Base-by-base conservation (phyloP, 768 basidiomycete species). In the Mrakia hoshinonis region DNA sequence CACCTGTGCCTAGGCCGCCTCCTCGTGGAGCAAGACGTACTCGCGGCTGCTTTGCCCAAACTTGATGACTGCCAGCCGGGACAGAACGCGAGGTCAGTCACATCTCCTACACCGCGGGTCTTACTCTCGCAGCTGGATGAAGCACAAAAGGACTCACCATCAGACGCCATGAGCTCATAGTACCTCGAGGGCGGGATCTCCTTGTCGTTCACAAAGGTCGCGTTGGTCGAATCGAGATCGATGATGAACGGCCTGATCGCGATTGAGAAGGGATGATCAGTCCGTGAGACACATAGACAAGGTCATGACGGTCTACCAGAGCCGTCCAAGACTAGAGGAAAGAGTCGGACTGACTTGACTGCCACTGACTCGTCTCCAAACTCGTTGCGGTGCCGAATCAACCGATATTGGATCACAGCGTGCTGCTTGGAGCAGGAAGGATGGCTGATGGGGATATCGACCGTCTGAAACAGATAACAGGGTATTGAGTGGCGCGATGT, bases 381-480 rank as follows among this genome's bases (percentile, higher is more conserved):
- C 78, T 96, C 93, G 76, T 94, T 89, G 78, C 89, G 90, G 77
- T 90, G 89, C 73, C 85, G 85, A 4, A 97, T 84, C 76, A 89
- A 87, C 36, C 96, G 89, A 89, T 89, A 92, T 81, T 99, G 96
- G 39, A 99, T 89, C 3, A 88, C 96, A 20, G 96, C 93, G 77
- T 99, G 96, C 78, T 99, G 96, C 78, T 99, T 99, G 0, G 96
- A 98, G 74, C 92, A 92, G 7, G 95, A 98, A 2, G 95, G 95
- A 77, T 99, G 96, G 72, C 96, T 92, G 51, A 97, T 82, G 20
- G 89, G 84, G 74, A 99, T 92, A 68, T 84, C 84, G 34, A 79
- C 81, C 39, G 84, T 81, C 82, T 83, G 70, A 13, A 9, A 0
- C 34, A 43, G n/a, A 67, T 49, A 18, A 20, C 24, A 34, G 5